Evolutionary conservation across 345 rosid species (phyloP).

Genomic region (Brassica rapa): DNA sequence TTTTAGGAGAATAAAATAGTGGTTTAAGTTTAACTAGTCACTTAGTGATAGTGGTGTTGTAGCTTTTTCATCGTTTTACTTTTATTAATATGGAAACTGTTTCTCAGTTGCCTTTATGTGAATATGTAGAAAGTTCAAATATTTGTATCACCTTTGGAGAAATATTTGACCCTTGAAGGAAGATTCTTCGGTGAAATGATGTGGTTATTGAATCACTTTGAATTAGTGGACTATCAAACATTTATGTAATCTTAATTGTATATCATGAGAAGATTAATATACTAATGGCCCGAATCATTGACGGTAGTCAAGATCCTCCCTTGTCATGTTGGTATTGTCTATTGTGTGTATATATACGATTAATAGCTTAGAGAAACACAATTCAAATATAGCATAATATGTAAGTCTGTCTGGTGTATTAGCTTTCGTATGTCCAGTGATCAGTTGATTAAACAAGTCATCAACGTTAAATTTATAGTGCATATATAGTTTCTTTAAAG

Average conservation of each 20-base stretch:
- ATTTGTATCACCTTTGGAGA: constrained; percentile 18
- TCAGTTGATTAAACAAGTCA: not conserved
- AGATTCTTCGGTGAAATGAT: constrained; percentile 18
- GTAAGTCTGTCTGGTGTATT: not conserved
- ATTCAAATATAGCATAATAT: not conserved
- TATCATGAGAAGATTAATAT: not conserved
- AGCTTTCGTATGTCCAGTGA: not conserved
- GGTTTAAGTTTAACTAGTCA: constrained; percentile 4
- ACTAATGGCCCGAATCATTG: constrained; percentile 24
- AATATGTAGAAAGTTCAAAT: constrained; percentile 13
- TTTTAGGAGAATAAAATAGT: constrained; percentile 7
- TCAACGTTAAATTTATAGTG: not conserved
- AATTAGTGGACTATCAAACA: constrained; percentile 14
- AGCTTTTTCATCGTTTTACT: constrained; percentile 13
- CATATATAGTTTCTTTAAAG: not conserved
- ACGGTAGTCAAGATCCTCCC: constrained; percentile 30
- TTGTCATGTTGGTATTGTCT: constrained; percentile 1
- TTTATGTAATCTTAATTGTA: not conserved
- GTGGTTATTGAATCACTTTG: not conserved
- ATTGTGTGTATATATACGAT: not conserved
- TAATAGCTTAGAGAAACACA: constrained; percentile 11
- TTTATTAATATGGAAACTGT: not conserved
- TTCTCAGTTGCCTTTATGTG: constrained; percentile 12
- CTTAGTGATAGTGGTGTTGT: constrained; percentile 23
- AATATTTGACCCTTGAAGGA: constrained; percentile 22